These are phyloP conservation scores for Saccharomyces kudriavzevii DNA, from an alignment of 805 yeast species.

Conservation along the genomic window DNA sequence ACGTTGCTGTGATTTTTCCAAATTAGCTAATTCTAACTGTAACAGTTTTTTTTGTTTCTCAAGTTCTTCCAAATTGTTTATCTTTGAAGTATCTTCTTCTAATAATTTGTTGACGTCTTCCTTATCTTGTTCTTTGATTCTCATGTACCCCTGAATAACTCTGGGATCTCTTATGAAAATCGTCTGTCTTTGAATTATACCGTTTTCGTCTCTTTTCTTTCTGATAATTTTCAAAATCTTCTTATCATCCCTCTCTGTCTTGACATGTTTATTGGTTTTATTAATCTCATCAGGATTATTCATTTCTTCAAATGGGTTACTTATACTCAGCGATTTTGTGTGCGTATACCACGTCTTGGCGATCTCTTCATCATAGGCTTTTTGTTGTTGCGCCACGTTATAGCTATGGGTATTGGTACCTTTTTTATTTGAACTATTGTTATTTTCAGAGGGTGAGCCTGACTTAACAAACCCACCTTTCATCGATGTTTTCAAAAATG, in stretches of 20 bases:
- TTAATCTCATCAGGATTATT: slow-evolving; percentile 33
- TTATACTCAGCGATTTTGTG: slow-evolving; percentile 45
- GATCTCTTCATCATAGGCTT: slow-evolving; percentile 85
- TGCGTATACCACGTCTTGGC: slow-evolving; percentile 85
- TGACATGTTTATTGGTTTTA: slow-evolving; percentile 25
- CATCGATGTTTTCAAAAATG: slow-evolving; percentile 85
- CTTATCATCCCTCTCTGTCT: slow-evolving; percentile 23
- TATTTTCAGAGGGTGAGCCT: slow-evolving; percentile 20
- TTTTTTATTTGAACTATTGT: slow-evolving; percentile 27
- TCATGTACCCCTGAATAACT: slow-evolving; percentile 76
- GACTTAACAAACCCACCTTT: slow-evolving; percentile 71
- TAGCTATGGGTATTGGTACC: slow-evolving; percentile 59
- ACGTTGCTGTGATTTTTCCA: slow-evolving; percentile 68
- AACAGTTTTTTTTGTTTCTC: slow-evolving; percentile 65
- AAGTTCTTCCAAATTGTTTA: slow-evolving; percentile 74
- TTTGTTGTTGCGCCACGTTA: slow-evolving; percentile 79
- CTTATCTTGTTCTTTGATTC: slow-evolving; percentile 51
- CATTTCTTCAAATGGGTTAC: slow-evolving; percentile 32
- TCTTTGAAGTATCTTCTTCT: slow-evolving; percentile 22
- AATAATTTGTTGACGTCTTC: slow-evolving; percentile 47
- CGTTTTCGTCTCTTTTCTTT: slow-evolving; percentile 74
- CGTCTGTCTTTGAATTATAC: slow-evolving; percentile 71
- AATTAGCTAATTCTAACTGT: slow-evolving; percentile 74
- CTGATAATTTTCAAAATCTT: slow-evolving; percentile 61
- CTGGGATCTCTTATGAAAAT: slow-evolving; percentile 79